Conservation (phyloP, 208 protist species). For the Trypanosoma avium region DNA sequence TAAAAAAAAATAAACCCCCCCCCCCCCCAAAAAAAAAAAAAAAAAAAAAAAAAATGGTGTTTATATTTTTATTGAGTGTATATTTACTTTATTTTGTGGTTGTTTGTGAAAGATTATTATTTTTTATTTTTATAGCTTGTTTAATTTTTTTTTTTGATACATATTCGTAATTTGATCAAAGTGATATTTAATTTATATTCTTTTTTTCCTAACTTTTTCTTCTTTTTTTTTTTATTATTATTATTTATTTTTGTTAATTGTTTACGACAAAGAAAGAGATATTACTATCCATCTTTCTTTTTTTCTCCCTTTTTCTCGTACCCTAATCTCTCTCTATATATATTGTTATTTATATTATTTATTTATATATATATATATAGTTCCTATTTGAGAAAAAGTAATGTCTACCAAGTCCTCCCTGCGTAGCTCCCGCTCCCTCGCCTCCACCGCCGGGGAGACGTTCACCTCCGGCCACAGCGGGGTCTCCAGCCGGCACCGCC, state of each 20-base stretch:
- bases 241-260: not conserved
- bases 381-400: too few species aligned
- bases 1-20: too few species aligned
- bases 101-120: too few species aligned
- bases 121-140: too few species aligned
- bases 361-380: too few species aligned
- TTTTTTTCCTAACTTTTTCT: not conserved
- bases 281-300: not conserved
- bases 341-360: not conserved
- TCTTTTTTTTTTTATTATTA: not conserved
- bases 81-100: too few species aligned
- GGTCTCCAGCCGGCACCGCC: conserved; percentile 43
- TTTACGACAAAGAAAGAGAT: too few species aligned
- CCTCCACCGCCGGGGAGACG: conserved; percentile 59
- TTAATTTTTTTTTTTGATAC: too few species aligned
- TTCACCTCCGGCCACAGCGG: conserved; percentile 43
- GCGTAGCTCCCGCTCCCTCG: conserved; percentile 50
- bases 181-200: not conserved
- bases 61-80: too few species aligned
- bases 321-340: not conserved
- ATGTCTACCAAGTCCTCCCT: conserved; percentile 67
- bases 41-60: too few species aligned
- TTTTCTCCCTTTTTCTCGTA: not conserved
- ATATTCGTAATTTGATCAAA: not conserved
- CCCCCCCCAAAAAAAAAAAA: too few species aligned